Evolutionary conservation across 106 monocot species (phyloP).

Genomic region (Dioscorea alata): DNA sequence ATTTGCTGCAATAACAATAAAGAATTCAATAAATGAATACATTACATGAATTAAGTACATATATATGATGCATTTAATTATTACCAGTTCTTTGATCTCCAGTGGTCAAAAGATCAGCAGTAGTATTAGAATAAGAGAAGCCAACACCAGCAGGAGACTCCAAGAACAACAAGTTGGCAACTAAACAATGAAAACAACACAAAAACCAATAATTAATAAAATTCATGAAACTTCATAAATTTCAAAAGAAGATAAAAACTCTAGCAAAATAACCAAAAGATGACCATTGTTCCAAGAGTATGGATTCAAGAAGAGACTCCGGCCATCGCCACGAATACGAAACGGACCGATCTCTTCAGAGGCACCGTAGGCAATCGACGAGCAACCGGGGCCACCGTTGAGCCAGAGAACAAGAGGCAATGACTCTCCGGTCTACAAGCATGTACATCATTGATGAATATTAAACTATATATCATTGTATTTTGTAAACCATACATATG

Average conservation of each 20-base stretch:
- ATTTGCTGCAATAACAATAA: slow-evolving; percentile 14
- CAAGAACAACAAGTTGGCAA: slow-evolving; percentile 80
- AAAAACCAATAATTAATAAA: too few species aligned
- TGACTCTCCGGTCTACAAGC: neutral
- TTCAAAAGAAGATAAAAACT: neutral
- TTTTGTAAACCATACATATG: too few species aligned
- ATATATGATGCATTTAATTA: neutral
- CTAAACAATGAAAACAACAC: slow-evolving; percentile 17
- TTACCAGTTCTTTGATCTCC: slow-evolving; percentile 72
- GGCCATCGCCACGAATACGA: slow-evolving; percentile 54
- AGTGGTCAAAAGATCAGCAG: slow-evolving; percentile 38
- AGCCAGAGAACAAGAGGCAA: slow-evolving; percentile 82
- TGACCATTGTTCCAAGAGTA: slow-evolving; percentile 50
- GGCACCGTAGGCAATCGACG: slow-evolving; percentile 77
- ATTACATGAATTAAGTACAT: neutral
- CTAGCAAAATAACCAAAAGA: neutral
- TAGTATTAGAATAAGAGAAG: slow-evolving; percentile 81
- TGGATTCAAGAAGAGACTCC: slow-evolving; percentile 52
- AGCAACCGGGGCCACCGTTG: slow-evolving; percentile 95
- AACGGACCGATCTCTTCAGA: slow-evolving; percentile 97
- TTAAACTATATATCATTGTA: too few species aligned
- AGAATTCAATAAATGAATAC: neutral
- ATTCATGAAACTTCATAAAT: neutral
- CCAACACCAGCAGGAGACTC: slow-evolving; percentile 93
- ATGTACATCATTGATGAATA: too few species aligned